Percentiles rank a stretch among this genome's conserved stretches.
These are phyloP conservation scores for Plasmodium vinckei DNA, from an alignment of 169 alveolate species.

Conservation along the genomic window DNA sequence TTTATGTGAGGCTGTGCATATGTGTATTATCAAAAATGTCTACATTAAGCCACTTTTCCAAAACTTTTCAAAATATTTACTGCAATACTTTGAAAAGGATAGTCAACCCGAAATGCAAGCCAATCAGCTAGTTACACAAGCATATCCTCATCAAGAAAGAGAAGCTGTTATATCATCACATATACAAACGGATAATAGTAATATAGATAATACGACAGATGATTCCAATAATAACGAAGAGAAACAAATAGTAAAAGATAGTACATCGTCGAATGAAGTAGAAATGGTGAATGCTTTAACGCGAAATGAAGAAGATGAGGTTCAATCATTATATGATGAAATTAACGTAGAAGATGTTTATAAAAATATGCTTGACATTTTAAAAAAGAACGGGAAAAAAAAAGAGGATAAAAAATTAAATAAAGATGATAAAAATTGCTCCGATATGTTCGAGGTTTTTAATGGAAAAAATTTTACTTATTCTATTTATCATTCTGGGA, in stretches of 20 bases:
- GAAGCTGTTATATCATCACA: neutral
- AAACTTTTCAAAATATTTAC: conserved; percentile 30
- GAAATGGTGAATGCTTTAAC: too few relatives aligned
- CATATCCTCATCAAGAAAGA: neutral
- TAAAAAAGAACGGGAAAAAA: neutral
- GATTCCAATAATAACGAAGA: neutral
- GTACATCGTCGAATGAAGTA: neutral
- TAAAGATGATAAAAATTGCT: neutral
- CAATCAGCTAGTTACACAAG: neutral
- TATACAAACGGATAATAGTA: neutral
- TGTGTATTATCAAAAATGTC: conserved; percentile 45
- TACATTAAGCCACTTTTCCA: conserved; percentile 41
- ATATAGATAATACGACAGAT: neutral
- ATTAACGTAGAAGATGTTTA: conserved; percentile 20
- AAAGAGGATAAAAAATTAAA: neutral
- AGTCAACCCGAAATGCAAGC: neutral
- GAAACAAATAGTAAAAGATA: neutral
- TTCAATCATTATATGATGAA: conserved; percentile 14
- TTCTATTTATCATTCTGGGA: conserved; percentile 42
- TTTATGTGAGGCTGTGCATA: conserved; percentile 55
- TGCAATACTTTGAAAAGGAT: conserved; percentile 7
- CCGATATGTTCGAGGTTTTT: conserved; percentile 3
- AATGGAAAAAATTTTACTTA: conserved; percentile 12
- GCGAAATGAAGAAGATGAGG: neutral
- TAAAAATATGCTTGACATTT: conserved; percentile 5